Conservation (phyloP, 148 eudicot species). For the Vaccinium macrocarpon region DNA sequence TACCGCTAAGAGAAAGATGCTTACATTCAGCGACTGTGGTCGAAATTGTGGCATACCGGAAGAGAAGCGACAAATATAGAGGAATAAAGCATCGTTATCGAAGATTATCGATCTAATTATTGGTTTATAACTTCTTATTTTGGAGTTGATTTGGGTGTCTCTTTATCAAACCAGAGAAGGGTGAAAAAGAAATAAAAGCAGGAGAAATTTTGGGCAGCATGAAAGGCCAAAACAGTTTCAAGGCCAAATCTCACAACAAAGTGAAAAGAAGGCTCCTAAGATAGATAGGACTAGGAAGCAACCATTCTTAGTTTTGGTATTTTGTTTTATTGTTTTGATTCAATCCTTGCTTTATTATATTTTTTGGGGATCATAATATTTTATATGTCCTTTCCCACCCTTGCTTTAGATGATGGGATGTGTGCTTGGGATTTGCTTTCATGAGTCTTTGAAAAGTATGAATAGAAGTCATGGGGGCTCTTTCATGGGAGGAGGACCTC, state of each 20-base stretch:
- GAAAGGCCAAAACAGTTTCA: not conserved
- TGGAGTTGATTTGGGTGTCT: slow-evolving; percentile 9
- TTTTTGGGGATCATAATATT: slow-evolving; percentile 10
- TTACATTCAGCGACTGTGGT: slow-evolving; percentile 14
- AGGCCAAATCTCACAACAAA: not conserved
- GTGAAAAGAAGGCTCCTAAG: not conserved
- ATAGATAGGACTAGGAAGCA: not conserved
- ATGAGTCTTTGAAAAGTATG: slow-evolving; percentile 8
- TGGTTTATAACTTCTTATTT: not conserved
- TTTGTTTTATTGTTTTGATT: slow-evolving; percentile 14
- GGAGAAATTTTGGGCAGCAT: slow-evolving; percentile 9
- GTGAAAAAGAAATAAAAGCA: slow-evolving; percentile 10
- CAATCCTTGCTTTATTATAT: slow-evolving; percentile 9
- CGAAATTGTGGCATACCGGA: slow-evolving; percentile 15
- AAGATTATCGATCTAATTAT: not conserved
- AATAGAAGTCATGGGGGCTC: not conserved
- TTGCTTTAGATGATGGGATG: slow-evolving; percentile 26
- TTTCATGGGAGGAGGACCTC: not conserved
- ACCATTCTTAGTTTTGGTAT: slow-evolving; percentile 18
- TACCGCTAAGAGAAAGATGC: slow-evolving; percentile 28
- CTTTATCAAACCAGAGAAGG: slow-evolving; percentile 16
- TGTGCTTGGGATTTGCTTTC: slow-evolving; percentile 24
- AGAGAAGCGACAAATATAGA: slow-evolving; percentile 17
- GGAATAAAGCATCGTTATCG: not conserved
- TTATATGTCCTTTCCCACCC: slow-evolving; percentile 20